Conservation (phyloP, 305 asterid genomes). For the Withania somnifera region DNA sequence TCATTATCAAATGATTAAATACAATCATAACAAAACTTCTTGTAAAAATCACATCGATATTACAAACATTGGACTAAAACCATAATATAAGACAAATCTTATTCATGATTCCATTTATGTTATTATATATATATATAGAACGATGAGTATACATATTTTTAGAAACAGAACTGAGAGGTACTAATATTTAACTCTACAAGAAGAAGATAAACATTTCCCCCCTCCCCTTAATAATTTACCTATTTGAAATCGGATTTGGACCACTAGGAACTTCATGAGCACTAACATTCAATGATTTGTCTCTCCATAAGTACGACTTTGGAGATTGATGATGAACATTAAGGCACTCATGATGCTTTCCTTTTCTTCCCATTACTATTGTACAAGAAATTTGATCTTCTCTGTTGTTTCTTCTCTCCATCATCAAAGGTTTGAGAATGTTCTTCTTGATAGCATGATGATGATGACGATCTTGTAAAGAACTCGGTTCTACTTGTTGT, state of each 20-base stretch:
- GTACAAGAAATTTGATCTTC: neutral
- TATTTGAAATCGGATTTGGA: slow-evolving; percentile 32
- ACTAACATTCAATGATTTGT: slow-evolving; percentile 6
- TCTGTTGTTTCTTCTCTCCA: neutral
- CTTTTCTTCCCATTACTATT: slow-evolving; percentile 12
- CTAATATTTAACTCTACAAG: neutral
- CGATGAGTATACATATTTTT: neutral
- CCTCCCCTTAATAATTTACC: slow-evolving; percentile 1
- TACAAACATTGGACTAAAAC: neutral
- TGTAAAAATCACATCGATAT: neutral
- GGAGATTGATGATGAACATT: neutral
- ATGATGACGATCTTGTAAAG: neutral
- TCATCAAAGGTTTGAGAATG: neutral
- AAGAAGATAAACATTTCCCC: neutral
- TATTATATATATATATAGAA: too few relatives aligned
- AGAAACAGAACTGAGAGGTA: neutral
- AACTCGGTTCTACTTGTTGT: neutral
- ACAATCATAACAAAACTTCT: neutral
- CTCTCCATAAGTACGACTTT: slow-evolving; percentile 14
- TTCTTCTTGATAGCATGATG: neutral
- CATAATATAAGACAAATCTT: neutral
- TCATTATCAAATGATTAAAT: slow-evolving; percentile 18
- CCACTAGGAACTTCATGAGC: slow-evolving; percentile 42
- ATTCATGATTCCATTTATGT: neutral
- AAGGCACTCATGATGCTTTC: neutral